Base-by-base conservation (phyloP, 257 asterid species). In the Mentha longifolia region DNA sequence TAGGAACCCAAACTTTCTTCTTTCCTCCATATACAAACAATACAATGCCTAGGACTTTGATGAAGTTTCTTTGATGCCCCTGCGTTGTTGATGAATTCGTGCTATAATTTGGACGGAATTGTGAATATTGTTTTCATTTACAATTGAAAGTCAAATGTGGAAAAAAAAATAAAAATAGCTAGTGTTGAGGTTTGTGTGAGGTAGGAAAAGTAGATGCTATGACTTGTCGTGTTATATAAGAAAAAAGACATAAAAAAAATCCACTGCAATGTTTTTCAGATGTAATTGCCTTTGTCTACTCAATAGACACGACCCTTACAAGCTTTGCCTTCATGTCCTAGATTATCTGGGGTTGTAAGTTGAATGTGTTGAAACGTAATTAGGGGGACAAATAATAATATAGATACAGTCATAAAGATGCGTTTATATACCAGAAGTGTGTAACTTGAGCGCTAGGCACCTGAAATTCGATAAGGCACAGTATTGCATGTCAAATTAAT, bases 141-240 rank as follows among this genome's bases (percentile, higher is more conserved):
- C n/a, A 45, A 58, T 45, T 43, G 41, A 42, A 65, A 65, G 37
- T 55, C 28, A 73, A 65, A 74, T 28, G 71, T 1, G 42, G 39
- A 54, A 16, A 17, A 9, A 2, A 25, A 62, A 10, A 52, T 15
- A 9, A n/a, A n/a, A n/a, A 39, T 12, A 37, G 41, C 65, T 54
- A 39, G 49, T 50, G 14, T 33, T 6, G 19, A 28, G 13, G 30
- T 35, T 22, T 25, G 28, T 11, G 70, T 54, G 28, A 59, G 39
- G 63, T 47, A 20, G 41, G 37, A 58, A 30, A 58, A 55, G 19
- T 46, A 14, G 33, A 41, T 55, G 41, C n/a, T 43, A 56, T 64
- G 50, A 10, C 20, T 16, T 37, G 45, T 4, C 28, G 7, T 59
- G 41, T 6, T 37, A n/a, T 61, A 35, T 37, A 6, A 3, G 37